These are phyloP conservation scores for Elongisporangium anandrum DNA, from an alignment of 352 stramenopile species.

Conservation along the genomic window DNA sequence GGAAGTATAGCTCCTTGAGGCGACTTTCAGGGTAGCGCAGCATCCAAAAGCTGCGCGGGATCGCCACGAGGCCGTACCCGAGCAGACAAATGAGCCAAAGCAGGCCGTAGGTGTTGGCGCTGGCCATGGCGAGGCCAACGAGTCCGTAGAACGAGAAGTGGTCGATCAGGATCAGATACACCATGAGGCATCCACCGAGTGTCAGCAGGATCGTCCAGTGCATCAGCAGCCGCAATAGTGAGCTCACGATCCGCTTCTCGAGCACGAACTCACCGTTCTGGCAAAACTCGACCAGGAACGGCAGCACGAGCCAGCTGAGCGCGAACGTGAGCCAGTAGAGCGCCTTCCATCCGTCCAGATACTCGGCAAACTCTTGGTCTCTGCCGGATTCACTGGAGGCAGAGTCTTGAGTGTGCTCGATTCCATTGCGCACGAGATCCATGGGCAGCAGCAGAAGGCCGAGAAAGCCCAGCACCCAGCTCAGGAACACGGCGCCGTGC, in stretches of 20 bases:
- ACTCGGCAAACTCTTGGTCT: constrained; percentile 8
- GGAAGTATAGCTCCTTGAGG: constrained; percentile 45
- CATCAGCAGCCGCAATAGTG: constrained; percentile 37
- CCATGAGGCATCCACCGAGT: constrained; percentile 3
- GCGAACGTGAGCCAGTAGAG: constrained; percentile 68
- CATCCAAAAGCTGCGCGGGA: constrained; percentile 49
- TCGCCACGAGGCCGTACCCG: constrained; percentile 56
- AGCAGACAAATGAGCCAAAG: constrained; percentile 57
- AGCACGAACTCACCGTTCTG: constrained; percentile 61
- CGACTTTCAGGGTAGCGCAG: constrained; percentile 27
- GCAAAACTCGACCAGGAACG: constrained; percentile 54
- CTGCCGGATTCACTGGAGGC: constrained; percentile 1
- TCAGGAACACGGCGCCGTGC: constrained; percentile 43
- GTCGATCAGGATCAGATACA: constrained; percentile 54
- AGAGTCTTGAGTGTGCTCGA: constrained; percentile 4
- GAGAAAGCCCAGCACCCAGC: constrained; percentile 60
- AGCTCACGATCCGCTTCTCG: constrained; percentile 25
- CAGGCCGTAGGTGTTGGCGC: constrained; percentile 64
- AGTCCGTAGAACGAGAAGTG: constrained; percentile 50
- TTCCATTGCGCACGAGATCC: constrained; percentile 42
- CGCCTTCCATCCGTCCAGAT: constrained; percentile 37
- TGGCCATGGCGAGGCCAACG: constrained; percentile 50
- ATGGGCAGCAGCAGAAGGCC: constrained; percentile 55
- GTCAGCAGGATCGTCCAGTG: constrained; percentile 54
- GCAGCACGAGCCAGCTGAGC: constrained; percentile 59